Conservation (phyloP, 2,329 filamentous ascomycete species). For the Neocatenulostroma microsporum region DNA sequence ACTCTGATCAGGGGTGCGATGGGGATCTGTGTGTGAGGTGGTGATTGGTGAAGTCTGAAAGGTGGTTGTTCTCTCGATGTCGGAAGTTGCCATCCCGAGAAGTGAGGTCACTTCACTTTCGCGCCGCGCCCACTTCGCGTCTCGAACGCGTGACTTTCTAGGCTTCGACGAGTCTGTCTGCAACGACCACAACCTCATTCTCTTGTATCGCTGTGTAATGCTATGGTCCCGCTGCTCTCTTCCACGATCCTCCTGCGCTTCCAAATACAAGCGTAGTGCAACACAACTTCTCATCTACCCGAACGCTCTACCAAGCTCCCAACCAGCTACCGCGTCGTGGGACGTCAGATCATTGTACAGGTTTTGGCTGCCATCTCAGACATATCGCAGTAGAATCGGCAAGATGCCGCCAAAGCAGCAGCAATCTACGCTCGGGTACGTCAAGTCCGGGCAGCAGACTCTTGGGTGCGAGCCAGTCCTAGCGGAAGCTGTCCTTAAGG, state of each 20-base stretch:
- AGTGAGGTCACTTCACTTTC: too few relatives aligned
- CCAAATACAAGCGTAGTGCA: slow-evolving; percentile 8
- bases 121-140: too few relatives aligned
- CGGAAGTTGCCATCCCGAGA: too few relatives aligned
- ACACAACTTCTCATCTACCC: slow-evolving; percentile 6
- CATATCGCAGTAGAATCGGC: slow-evolving; percentile 5
- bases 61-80: too few relatives aligned
- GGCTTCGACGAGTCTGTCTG: too few relatives aligned
- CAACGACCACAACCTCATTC: too few relatives aligned
- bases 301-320: slow-evolving; percentile 10
- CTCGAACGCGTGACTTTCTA: too few relatives aligned
- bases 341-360: slow-evolving; percentile 10
- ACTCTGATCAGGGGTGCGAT: too few relatives aligned
- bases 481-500: too few relatives aligned
- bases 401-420: slow-evolving; percentile 58
- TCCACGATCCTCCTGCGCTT: slow-evolving; percentile 11
- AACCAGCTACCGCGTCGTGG: slow-evolving; percentile 8
- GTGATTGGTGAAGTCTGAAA: too few relatives aligned
- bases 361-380: slow-evolving; percentile 9
- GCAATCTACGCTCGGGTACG: slow-evolving; percentile 86
- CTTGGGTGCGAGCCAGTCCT: slow-evolving; percentile 64
- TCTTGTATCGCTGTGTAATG: too few relatives aligned
- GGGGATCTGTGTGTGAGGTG: too few relatives aligned
- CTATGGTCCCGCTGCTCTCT: slow-evolving; percentile 17
- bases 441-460: slow-evolving; percentile 64